Evolutionary conservation across 352 stramenopile species (phyloP).

Genomic region (Globisporangium parvum): DNA sequence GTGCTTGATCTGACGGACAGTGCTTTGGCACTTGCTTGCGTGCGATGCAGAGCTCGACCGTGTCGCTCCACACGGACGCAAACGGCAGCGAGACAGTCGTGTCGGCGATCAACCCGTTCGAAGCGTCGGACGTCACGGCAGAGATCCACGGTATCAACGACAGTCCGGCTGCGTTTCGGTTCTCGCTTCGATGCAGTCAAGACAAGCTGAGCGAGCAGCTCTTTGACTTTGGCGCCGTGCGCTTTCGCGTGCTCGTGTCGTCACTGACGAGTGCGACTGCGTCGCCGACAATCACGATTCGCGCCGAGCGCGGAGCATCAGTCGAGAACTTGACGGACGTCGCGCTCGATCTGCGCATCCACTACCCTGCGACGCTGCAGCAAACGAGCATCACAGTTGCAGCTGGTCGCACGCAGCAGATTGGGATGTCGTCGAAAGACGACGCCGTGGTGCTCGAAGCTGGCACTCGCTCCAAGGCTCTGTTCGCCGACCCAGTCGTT

Average conservation of each 20-base stretch:
- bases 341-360: slow-evolving; percentile 5
- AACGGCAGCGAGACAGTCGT: slow-evolving; percentile 16
- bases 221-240: slow-evolving; percentile 27
- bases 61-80: slow-evolving; percentile 17
- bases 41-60: background rate
- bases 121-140: slow-evolving; percentile 18
- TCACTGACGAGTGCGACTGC: background rate
- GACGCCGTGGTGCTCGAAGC: slow-evolving; percentile 11
- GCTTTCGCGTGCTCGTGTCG: slow-evolving; percentile 17
- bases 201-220: slow-evolving; percentile 19
- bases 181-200: slow-evolving; percentile 7
- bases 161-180: background rate
- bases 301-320: slow-evolving; percentile 14
- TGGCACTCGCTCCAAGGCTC: background rate
- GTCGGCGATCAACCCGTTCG: slow-evolving; percentile 37
- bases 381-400: slow-evolving; percentile 1
- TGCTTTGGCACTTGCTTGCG: background rate
- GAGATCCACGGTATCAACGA: slow-evolving; percentile 1
- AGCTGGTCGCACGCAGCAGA: slow-evolving; percentile 5
- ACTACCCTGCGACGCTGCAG: slow-evolving; percentile 4
- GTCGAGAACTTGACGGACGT: slow-evolving; percentile 13
- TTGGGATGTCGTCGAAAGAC: slow-evolving; percentile 10
- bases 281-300: slow-evolving; percentile 27
- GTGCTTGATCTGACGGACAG: no score
- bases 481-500: no score